Evolutionary conservation across 805 yeast species (phyloP).

Genomic region (Komagataella pseudopastoris): DNA sequence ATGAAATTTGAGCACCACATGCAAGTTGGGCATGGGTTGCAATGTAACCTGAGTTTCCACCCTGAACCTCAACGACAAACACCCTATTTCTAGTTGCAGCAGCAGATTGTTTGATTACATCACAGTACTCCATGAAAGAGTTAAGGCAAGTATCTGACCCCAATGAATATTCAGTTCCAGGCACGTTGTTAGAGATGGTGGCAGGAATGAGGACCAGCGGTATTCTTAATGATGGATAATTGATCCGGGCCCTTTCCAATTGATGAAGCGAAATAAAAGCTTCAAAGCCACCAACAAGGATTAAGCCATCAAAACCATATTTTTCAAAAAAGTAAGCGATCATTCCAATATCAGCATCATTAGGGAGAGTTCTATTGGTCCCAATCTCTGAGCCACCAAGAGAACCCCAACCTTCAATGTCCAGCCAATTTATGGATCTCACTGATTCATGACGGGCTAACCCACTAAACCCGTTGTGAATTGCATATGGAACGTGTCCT

Average conservation of each 20-base stretch:
- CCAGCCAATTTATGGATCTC: conserved; percentile 63
- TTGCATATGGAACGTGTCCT: conserved; percentile 86
- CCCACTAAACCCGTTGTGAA: conserved; percentile 89
- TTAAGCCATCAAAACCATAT: conserved; percentile 74
- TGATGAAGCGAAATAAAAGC: conserved; percentile 82
- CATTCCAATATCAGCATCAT: conserved; percentile 68
- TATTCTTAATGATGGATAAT: conserved; percentile 85
- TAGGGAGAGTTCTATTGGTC: conserved; percentile 81
- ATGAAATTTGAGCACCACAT: conserved; percentile 84
- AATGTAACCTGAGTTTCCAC: conserved; percentile 91
- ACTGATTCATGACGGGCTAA: conserved; percentile 82
- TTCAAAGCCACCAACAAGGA: conserved; percentile 93
- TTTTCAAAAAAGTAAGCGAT: conserved; percentile 90
- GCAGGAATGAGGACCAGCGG: conserved; percentile 94
- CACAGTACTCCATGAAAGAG: conserved; percentile 83
- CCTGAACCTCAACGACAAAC: conserved; percentile 95
- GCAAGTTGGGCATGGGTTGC: conserved; percentile 78
- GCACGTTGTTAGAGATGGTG: conserved; percentile 93
- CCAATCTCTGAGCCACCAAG: conserved; percentile 96
- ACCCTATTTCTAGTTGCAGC: conserved; percentile 89
- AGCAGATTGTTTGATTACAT: conserved; percentile 88
- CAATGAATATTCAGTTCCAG: conserved; percentile 95
- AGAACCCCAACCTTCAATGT: conserved; percentile 79
- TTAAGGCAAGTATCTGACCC: conserved; percentile 96
- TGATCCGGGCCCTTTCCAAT: conserved; percentile 58